A percentile compares a stretch with the other conserved stretches of the same genome.
These are phyloP conservation scores for Alternaria longipes DNA, from an alignment of 2,329 filamentous ascomycete species.

Conservation along the genomic window DNA sequence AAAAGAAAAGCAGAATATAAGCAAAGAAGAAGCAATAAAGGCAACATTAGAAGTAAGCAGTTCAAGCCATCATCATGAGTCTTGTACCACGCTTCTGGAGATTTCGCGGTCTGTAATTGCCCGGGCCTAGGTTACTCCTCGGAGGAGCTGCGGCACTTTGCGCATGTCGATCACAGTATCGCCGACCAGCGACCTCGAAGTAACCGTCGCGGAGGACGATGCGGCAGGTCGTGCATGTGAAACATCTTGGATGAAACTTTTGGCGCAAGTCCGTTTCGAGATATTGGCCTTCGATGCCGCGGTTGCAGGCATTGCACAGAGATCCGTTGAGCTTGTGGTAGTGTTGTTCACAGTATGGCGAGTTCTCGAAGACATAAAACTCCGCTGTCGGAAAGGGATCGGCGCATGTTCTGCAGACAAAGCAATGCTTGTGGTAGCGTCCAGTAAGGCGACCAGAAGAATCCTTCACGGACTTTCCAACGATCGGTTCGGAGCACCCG, in stretches of 20 bases:
- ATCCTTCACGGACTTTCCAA: constrained; percentile 91
- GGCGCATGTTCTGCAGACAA: constrained; percentile 86
- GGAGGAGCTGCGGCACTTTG: constrained; percentile 62
- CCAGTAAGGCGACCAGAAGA: constrained; percentile 91
- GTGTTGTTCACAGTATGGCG: constrained; percentile 89
- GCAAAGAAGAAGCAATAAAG: not conserved
- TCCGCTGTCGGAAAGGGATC: constrained; percentile 85
- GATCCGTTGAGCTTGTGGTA: constrained; percentile 93
- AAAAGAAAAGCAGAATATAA: constrained; percentile 9
- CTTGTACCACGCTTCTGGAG: constrained; percentile 61
- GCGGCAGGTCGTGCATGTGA: constrained; percentile 83
- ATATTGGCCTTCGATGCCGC: constrained; percentile 93
- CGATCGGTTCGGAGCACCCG: constrained; percentile 79
- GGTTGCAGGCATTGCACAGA: constrained; percentile 79
- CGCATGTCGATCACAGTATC: constrained; percentile 90
- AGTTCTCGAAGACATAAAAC: constrained; percentile 89
- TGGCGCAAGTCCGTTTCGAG: constrained; percentile 79
- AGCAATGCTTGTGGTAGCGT: constrained; percentile 93
- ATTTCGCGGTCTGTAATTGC: constrained; percentile 46
- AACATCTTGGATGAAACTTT: constrained; percentile 89
- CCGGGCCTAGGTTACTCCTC: constrained; percentile 52
- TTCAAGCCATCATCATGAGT: constrained; percentile 61
- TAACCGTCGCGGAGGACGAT: constrained; percentile 82
- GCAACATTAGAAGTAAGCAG: not conserved
- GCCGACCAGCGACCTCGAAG: constrained; percentile 82